Conservation (phyloP, 2,329 filamentous ascomycete genomes). For the Pyricularia grisea region DNA sequence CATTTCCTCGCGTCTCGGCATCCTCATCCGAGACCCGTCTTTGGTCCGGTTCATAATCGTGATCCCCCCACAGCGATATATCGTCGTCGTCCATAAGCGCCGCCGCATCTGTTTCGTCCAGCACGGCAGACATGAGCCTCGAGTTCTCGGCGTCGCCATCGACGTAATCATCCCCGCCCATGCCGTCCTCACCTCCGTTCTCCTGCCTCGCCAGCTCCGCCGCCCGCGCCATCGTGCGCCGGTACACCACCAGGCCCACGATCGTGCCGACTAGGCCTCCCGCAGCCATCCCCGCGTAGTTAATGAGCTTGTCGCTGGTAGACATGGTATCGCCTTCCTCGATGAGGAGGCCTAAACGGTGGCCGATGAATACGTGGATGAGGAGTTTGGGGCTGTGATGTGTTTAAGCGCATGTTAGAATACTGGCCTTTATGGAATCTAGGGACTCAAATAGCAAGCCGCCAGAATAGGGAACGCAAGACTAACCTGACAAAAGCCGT, state of each 20-base stretch:
- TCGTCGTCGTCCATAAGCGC: constrained; percentile 51
- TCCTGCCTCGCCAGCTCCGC: constrained; percentile 42
- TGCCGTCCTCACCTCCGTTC: constrained; percentile 11
- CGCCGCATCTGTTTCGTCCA: constrained; percentile 30
- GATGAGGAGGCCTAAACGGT: constrained; percentile 71
- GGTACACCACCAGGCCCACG: constrained; percentile 82
- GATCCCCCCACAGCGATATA: constrained; percentile 46
- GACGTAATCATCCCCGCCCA: constrained; percentile 33
- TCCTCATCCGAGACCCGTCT: neutral
- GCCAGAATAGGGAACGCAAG: neutral
- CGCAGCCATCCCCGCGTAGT: constrained; percentile 71
- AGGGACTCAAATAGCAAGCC: neutral
- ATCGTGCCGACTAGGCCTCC: constrained; percentile 61
- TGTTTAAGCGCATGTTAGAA: neutral
- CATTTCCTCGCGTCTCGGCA: neutral
- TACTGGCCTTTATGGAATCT: neutral
- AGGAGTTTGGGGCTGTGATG: constrained; percentile 65
- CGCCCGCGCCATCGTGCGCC: constrained; percentile 54
- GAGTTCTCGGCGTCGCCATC: constrained; percentile 11
- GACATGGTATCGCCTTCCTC: constrained; percentile 78
- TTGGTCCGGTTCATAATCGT: constrained; percentile 18
- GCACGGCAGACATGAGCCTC: constrained; percentile 15
- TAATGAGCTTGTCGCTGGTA: constrained; percentile 64
- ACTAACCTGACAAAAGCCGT: constrained; percentile 62
- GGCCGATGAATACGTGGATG: constrained; percentile 87